phyloP scores from a whole-genome alignment of 306 rosid genomes.

The Quercus glauca region DNA sequence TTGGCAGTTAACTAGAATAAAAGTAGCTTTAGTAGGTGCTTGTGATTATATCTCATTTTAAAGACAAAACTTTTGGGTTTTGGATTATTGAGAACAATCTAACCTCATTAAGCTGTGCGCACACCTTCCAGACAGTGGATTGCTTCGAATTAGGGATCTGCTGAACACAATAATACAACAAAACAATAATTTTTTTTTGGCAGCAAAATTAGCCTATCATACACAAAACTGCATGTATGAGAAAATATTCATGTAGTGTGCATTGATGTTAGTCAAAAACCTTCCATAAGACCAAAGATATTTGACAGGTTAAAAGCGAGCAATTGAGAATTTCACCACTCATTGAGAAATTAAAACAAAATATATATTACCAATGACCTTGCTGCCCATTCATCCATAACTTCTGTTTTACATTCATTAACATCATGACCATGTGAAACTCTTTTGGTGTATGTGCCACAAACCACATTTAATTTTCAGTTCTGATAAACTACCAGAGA shows the following conservation, averaged over 20 bases:
- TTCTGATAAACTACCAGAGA: too few relatives aligned
- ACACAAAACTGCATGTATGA: neutral
- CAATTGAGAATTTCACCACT: neutral
- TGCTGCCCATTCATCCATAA: too few relatives aligned
- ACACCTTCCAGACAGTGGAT: conserved; percentile 33
- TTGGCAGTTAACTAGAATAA: conserved; percentile 43
- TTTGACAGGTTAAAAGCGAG: neutral
- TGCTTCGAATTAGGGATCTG: conserved; percentile 56
- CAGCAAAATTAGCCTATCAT: neutral
- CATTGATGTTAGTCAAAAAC: neutral
- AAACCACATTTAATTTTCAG: too few relatives aligned
- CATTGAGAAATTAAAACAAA: neutral
- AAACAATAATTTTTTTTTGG: neutral
- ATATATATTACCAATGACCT: too few relatives aligned
- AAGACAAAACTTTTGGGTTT: neutral
- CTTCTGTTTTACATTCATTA: neutral
- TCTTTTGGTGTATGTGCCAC: too few relatives aligned
- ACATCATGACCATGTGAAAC: neutral
- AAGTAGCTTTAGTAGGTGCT: conserved; percentile 7
- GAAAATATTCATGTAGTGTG: conserved; percentile 2
- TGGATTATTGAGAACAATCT: neutral
- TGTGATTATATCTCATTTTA: neutral
- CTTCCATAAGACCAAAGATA: neutral
- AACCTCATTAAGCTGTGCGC: conserved; percentile 53
- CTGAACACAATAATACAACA: conserved; percentile 22